phyloP scores from a whole-genome alignment of 305 asterid species.

The Euphrasia arctica region DNA sequence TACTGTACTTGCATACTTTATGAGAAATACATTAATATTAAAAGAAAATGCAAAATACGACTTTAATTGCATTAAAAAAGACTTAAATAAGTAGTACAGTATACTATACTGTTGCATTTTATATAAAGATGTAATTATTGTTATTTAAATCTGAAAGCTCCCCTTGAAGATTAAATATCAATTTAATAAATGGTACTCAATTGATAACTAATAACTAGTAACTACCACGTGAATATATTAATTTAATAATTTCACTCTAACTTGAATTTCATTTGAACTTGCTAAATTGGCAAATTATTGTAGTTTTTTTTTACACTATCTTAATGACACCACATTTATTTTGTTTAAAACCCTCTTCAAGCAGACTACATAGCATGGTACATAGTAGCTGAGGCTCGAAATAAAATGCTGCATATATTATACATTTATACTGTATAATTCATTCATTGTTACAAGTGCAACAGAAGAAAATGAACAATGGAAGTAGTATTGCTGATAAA shows the following conservation, averaged over 20 bases:
- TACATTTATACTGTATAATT: neutral
- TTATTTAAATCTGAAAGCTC: neutral
- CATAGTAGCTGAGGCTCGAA: constrained; percentile 10
- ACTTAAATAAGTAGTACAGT: neutral
- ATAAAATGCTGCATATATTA: constrained; percentile 23
- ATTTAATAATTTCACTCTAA: no score
- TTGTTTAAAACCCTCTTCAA: neutral
- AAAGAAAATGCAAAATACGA: neutral
- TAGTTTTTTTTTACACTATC: no score
- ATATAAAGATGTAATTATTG: neutral
- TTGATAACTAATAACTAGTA: no score
- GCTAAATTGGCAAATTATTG: no score
- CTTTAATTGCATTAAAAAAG: no score
- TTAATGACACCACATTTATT: no score
- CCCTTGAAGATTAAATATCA: neutral
- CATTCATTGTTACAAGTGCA: constrained; percentile 13
- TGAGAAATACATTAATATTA: no score
- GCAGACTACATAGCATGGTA: neutral
- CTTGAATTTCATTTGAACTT: no score
- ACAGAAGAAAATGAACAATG: constrained; percentile 19
- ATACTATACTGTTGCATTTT: neutral
- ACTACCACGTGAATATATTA: no score
- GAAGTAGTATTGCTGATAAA: neutral
- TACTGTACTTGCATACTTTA: no score
- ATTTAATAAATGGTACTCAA: neutral